Conservation (phyloP, 352 stramenopile genomes). For the Phytopythium ostracodes region DNA sequence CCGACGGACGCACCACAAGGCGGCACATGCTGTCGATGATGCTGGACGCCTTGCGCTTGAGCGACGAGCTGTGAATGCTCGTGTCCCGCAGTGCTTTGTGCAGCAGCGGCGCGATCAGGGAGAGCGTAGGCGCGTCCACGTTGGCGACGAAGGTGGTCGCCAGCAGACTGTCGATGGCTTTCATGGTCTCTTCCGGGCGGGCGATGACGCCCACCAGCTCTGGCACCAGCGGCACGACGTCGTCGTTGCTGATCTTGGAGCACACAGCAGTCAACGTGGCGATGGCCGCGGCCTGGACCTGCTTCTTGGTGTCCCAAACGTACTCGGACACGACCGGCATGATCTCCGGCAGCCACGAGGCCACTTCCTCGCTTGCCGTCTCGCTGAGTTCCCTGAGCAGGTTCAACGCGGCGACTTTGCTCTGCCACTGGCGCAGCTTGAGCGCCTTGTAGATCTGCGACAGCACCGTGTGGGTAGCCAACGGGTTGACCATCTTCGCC, state of each 20-base stretch:
- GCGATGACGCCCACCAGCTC: slow-evolving; percentile 90
- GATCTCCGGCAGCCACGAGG: slow-evolving; percentile 83
- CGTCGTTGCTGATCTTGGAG: slow-evolving; percentile 88
- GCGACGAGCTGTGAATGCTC: slow-evolving; percentile 87
- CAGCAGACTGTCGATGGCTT: slow-evolving; percentile 88
- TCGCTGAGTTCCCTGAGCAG: slow-evolving; percentile 72
- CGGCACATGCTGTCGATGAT: slow-evolving; percentile 94
- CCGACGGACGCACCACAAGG: slow-evolving; percentile 80
- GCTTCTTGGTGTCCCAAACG: slow-evolving; percentile 94
- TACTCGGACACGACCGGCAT: slow-evolving; percentile 86
- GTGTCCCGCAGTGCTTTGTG: slow-evolving; percentile 90
- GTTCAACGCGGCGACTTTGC: slow-evolving; percentile 84
- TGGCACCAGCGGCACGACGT: slow-evolving; percentile 87
- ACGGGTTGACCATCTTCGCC: slow-evolving; percentile 41
- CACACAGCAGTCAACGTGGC: slow-evolving; percentile 78
- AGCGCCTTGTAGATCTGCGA: slow-evolving; percentile 55
- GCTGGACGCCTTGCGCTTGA: slow-evolving; percentile 89
- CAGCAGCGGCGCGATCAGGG: slow-evolving; percentile 89
- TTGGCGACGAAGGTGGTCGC: slow-evolving; percentile 91
- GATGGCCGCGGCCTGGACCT: slow-evolving; percentile 85
- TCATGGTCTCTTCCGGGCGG: slow-evolving; percentile 88
- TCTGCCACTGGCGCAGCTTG: slow-evolving; percentile 77
- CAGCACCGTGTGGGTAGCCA: slow-evolving; percentile 55
- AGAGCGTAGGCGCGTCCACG: slow-evolving; percentile 88
- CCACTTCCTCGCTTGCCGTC: slow-evolving; percentile 63